Evolutionary conservation across 73 alveolate species (phyloP).

Genomic region (Paramecium tetraurelia): DNA sequence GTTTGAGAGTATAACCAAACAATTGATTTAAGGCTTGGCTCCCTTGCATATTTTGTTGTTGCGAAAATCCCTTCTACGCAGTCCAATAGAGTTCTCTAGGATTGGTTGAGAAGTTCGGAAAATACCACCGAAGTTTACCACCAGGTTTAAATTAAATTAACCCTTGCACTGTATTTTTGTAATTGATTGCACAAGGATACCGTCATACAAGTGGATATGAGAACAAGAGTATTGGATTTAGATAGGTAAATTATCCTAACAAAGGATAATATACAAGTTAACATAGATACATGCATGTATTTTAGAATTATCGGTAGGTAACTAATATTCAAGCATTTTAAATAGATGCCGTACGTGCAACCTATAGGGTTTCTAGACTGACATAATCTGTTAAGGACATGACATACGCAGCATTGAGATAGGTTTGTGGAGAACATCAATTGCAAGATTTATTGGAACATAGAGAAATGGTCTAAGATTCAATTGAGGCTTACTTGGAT

Average conservation of each 20-base stretch:
- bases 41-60: slow-evolving; percentile 40
- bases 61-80: slow-evolving; percentile 51
- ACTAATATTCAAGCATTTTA: not conserved
- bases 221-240: slow-evolving; percentile 44
- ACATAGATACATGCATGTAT: slow-evolving; percentile 43
- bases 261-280: not conserved
- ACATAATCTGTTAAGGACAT: slow-evolving; percentile 18
- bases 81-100: not conserved
- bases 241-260: slow-evolving; percentile 11
- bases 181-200: not conserved
- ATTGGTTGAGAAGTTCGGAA: slow-evolving; percentile 34
- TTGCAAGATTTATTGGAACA: slow-evolving; percentile 18
- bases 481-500: slow-evolving; percentile 19
- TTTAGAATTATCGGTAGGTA: slow-evolving; percentile 25
- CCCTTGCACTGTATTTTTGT: slow-evolving; percentile 38
- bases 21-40: slow-evolving; percentile 23
- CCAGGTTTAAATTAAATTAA: slow-evolving; percentile 48
- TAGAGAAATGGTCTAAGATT: slow-evolving; percentile 33
- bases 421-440: slow-evolving; percentile 47
- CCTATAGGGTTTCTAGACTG: slow-evolving; percentile 6
- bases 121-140: not conserved
- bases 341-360: not conserved
- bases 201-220: slow-evolving; percentile 12
- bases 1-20: not conserved
- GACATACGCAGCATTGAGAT: slow-evolving; percentile 46